These are phyloP conservation scores for Naganishia kalamii DNA, from an alignment of 768 basidiomycete species.

Conservation along the genomic window DNA sequence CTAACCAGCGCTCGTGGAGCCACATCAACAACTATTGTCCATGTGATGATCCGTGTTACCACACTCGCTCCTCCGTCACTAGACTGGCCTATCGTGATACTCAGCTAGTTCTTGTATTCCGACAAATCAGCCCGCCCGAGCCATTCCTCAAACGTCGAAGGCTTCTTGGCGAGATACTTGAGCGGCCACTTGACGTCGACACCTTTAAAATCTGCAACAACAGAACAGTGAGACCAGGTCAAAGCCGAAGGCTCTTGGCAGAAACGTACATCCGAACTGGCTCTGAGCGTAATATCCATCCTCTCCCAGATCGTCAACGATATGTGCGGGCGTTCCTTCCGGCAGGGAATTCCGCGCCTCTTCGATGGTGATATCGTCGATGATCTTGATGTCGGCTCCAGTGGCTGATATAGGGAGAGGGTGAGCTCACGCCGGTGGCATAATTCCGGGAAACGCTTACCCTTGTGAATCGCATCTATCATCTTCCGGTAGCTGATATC, in stretches of 20 bases:
- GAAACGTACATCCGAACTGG: conserved; percentile 8
- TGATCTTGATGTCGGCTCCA: not conserved
- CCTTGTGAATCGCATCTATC: not conserved
- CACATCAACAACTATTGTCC: too few species aligned
- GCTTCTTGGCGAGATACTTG: conserved; percentile 17
- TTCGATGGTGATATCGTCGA: not conserved
- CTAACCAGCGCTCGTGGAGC: too few species aligned
- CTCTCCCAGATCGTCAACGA: conserved; percentile 7
- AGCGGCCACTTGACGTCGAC: conserved; percentile 1
- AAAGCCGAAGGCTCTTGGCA: not conserved
- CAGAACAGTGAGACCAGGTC: not conserved
- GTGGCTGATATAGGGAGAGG: not conserved
- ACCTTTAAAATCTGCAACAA: conserved; percentile 2
- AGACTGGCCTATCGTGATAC: too few species aligned
- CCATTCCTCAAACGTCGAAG: conserved; percentile 16
- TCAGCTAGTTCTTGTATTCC: not conserved
- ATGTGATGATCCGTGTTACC: not conserved
- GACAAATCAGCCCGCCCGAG: conserved; percentile 3
- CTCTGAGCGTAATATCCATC: not conserved
- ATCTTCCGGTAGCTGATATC: conserved; percentile 1
- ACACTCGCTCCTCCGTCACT: not conserved
- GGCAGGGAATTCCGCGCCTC: not conserved
- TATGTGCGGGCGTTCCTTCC: conserved; percentile 2
- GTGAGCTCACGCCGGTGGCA: not conserved
- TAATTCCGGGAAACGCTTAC: not conserved